Base-by-base conservation (phyloP, 140 eudicot genomes). In the Bidens hawaiensis region DNA sequence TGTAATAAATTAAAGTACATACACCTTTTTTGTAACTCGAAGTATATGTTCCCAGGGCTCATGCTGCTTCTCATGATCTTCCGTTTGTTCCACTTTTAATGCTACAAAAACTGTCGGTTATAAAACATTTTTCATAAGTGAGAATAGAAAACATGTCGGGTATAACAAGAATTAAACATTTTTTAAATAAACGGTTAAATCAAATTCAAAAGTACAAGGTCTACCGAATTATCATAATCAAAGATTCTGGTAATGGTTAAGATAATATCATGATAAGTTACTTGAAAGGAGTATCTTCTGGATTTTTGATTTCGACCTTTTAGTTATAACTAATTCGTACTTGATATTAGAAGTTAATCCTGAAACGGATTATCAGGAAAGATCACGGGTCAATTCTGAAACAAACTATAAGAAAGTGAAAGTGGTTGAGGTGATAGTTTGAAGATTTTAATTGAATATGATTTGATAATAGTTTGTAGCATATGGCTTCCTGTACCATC, bases 1-100 rank as follows among this genome's bases (percentile, higher is more conserved):
- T 60, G 69, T 51, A 48, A 60, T 12, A 25, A 24, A 4, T 23
- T 31, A 24, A 60, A 70, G 42, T 70, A 36, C 54, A 60, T 1
- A 26, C 34, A 33, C 54, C 28, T 23, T 33, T 47, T 47, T 47
- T 60, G 62, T 47, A 60, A 60, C 23, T 59, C 3, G 15, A 9
- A 14, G 11, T 31, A 46, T 9, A 56, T 47, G 23, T 65, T 31
- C 10, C 6, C 6, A 38, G 22, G 52, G 36, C 19, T 56, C 17
- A 4, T 28, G 62, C 12, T 26, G 60, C 60, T 26, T 53, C 62
- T 28, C 62, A 55, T 55, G 62, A 28, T 55, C 41, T 55, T 25
- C 2, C 42, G 41, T 27, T 55, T 55, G 3, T 55, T 55, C 6
- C 23, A 16, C 62, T 55, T 55, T 55, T 28, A 55, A 55, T 55